Evolutionary conservation across 2,329 filamentous ascomycete species (phyloP), one percentile per base, ranked within the genome.

Genomic region (Trichophyton simii): DNA sequence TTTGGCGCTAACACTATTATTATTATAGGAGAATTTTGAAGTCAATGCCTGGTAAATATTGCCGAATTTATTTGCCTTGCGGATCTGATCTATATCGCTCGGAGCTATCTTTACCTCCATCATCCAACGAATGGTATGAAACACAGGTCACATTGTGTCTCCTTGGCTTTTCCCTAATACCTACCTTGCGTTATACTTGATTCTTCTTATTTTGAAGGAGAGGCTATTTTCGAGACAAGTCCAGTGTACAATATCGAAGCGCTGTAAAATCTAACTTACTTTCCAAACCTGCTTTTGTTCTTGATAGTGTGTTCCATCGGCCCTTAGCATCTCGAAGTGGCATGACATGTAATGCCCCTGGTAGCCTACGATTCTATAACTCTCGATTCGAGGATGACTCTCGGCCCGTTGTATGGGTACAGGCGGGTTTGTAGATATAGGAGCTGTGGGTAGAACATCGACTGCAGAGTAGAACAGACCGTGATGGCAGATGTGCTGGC

Each of bases 21-120:
- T 15, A 59, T 50, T 34, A 38, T 65, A 91, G 85, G 92, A 97
- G 76, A 96, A 95, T 72, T 97, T 96, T 68, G 92, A 97, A 70
- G 88, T 95, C 62, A 84, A 83, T 69, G 89, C 90, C 57, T 96
- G 91, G 89, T 95, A 85, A 76, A 60, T 20, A 6, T 7, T 58
- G 15, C 9, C 46, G n/a, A 13, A 5, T 57, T 31, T 8, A 36
- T 52, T 22, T 31, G 3, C 52, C 50, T 25, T 34, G 28, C 50
- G 31, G 50, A 34, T 54, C 50, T 31, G 50, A 55, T 55, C 52
- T 36, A 18, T 55, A 55, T 34, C 52, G 28, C 52, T 36, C 11
- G 28, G 52, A 11, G 52, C 28, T n/a, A 55, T 22, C n/a, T 13
- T 9, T 28, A 36, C 52, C 52, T 11, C n/a, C 25, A 6, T 36